phyloP scores from a whole-genome alignment of 225 moss, liverwort and hornwort species.

The Straminergon stramineum region DNA sequence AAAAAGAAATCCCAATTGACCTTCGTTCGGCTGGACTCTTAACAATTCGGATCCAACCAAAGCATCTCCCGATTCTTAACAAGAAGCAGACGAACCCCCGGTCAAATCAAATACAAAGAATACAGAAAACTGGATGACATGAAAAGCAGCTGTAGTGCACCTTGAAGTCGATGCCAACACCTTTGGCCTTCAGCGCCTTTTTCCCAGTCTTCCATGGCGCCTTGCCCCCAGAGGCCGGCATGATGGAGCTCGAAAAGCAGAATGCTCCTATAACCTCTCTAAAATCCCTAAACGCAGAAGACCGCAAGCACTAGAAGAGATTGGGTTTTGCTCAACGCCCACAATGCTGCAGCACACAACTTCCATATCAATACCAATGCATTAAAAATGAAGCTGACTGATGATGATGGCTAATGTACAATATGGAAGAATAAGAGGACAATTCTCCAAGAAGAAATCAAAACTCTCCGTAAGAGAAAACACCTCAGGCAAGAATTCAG shows the following conservation, averaged over 20 bases:
- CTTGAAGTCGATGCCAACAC: conserved; percentile 52
- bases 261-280: background rate
- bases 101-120: background rate
- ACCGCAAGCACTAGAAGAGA: background rate
- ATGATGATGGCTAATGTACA: background rate
- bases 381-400: background rate
- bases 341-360: background rate
- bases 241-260: background rate
- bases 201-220: conserved; percentile 53
- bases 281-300: background rate
- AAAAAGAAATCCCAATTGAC: background rate
- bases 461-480: background rate
- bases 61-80: background rate
- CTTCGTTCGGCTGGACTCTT: background rate
- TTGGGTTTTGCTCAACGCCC: background rate
- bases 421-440: background rate
- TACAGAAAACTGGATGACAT: background rate
- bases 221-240: conserved; percentile 30
- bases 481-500: background rate
- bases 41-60: background rate
- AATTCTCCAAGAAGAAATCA: background rate
- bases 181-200: conserved; percentile 49
- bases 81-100: background rate
- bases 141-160: background rate
- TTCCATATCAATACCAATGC: background rate